Evolutionary conservation across 106 monocot genomes (phyloP), one percentile per base, ranked within the genome.

Genomic region (Chionographis japonica): DNA sequence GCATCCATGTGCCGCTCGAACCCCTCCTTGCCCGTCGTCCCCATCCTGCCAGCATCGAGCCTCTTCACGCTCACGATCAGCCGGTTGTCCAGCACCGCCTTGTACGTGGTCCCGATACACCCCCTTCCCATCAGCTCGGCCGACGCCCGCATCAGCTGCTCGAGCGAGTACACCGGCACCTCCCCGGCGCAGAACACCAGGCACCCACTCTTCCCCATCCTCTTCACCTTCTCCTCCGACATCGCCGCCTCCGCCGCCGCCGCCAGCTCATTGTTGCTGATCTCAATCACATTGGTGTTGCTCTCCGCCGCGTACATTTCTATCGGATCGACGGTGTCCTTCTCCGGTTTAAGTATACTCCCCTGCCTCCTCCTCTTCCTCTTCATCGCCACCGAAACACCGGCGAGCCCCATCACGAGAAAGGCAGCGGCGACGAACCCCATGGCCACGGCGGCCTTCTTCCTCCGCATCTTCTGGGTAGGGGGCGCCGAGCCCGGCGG

Each of bases 71-170:
- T 71, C 10, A 91, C 78, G 8, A 78, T 75, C 56, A 88, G 37
- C 39, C 79, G 51, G 38, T 64, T 71, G 38, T 77, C 82, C 37
- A 95, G 36, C 73, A 78, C 84, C 0, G 91, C 95, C 79, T 88
- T 89, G 68, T 91, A 91, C 0, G 94, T 90, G 11, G 74, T 82
- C 57, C 95, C 91, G 19, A 86, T 76, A 4, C 62, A 80, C 6
- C 88, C 95, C 43, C 83, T 75, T 49, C 95, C 91, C 53, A 95
- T 67, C 85, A 91, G 61, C 74, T 95, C 95, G 13, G 91, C 95
- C 0, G 95, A 91, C 43, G 81, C 91, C 61, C 82, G 58, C 91
- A 91, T 88, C 65, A 91, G 68, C 66, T 91, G 85, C 86, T 89
- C 83, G 68, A 85, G 40, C 37, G 70, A 75, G 72, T 85, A 88